phyloP scores from a whole-genome alignment of 176 grass and related monocot genomes.

The Aegilops umbellulata region DNA sequence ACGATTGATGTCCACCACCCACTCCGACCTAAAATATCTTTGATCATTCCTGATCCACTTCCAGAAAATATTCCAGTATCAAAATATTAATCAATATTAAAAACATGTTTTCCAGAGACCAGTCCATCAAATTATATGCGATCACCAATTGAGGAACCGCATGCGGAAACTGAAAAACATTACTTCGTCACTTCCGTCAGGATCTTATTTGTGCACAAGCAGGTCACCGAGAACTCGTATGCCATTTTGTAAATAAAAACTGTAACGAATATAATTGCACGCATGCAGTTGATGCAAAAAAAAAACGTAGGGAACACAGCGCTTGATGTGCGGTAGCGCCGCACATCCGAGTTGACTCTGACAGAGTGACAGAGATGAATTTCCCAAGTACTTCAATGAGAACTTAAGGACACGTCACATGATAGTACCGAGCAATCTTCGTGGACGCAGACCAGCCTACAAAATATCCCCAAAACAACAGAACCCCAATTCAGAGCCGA shows the following conservation, averaged over 20 bases:
- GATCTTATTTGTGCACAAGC: background rate
- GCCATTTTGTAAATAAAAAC: background rate
- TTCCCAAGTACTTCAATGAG: background rate
- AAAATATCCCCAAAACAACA: background rate
- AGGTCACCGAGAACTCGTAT: background rate
- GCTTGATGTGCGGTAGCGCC: background rate
- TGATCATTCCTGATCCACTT: background rate
- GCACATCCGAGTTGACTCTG: background rate
- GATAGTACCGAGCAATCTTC: background rate
- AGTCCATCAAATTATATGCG: background rate
- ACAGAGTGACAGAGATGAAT: background rate
- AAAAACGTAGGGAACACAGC: background rate
- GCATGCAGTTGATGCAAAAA: background rate
- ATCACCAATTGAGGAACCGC: too few species aligned
- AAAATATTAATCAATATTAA: background rate
- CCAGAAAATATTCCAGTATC: background rate
- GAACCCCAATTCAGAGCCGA: background rate
- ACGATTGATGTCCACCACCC: conserved; percentile 4
- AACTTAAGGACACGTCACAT: background rate
- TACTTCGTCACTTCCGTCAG: background rate
- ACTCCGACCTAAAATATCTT: conserved; percentile 17
- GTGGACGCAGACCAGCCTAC: background rate
- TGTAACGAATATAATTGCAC: background rate
- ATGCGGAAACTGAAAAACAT: background rate
- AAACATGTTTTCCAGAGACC: background rate